Conservation (phyloP, 768 basidiomycete genomes). For the Mycena venus region DNA sequence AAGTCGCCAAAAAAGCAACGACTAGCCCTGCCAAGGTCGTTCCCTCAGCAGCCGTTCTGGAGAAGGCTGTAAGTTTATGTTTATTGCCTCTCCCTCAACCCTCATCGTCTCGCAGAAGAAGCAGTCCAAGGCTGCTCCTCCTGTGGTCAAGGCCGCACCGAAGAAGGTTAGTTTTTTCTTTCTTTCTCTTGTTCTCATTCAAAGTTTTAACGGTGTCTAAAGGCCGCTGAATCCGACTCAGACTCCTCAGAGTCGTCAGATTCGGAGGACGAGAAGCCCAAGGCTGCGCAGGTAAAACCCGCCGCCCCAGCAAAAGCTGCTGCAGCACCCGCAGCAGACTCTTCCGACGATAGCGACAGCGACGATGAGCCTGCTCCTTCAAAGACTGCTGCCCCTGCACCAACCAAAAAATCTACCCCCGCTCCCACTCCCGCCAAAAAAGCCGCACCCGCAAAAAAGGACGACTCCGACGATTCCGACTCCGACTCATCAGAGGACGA, state of each 20-base stretch:
- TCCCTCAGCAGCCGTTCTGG: slow-evolving; percentile 25
- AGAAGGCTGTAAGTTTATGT: slow-evolving; percentile 39
- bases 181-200: background rate
- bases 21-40: slow-evolving; percentile 36
- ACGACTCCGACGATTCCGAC: slow-evolving; percentile 46
- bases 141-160: slow-evolving; percentile 33
- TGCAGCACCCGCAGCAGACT: slow-evolving; percentile 50
- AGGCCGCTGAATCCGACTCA: slow-evolving; percentile 46
- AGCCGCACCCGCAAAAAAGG: slow-evolving; percentile 41
- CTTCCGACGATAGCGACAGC: slow-evolving; percentile 44
- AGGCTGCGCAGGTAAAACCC: slow-evolving; percentile 64
- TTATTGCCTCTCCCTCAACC: background rate
- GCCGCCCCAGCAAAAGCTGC: slow-evolving; percentile 45
- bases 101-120: slow-evolving; percentile 30
- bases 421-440: slow-evolving; percentile 25
- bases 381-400: slow-evolving; percentile 41
- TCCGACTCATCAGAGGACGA: slow-evolving; percentile 43
- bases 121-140: slow-evolving; percentile 16
- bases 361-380: slow-evolving; percentile 39
- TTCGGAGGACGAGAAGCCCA: slow-evolving; percentile 69
- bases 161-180: slow-evolving; percentile 38
- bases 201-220: background rate
- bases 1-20: slow-evolving; percentile 48
- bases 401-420: slow-evolving; percentile 44
- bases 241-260: slow-evolving; percentile 62